Evolutionary conservation across 75 land plant species (phyloP), one percentile per base, ranked within the genome.

Genomic region (Pseudotsuga menziesii): DNA sequence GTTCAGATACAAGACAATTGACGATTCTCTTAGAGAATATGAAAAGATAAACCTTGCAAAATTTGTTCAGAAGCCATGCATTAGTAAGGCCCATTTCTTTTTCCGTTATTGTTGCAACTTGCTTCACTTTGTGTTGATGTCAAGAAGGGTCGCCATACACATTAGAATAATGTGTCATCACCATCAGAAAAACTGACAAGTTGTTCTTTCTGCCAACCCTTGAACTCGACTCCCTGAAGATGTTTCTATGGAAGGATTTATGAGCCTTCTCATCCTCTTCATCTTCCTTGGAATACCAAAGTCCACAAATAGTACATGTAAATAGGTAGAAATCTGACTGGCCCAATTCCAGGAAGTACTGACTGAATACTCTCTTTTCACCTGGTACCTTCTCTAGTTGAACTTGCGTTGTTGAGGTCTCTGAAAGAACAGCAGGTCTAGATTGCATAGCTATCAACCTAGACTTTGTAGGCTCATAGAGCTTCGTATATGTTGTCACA

Each of bases 121-220:
- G 88, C 39, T 86, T 61, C 35, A 97, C 97, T 90, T 96, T 93
- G 62, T 76, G 80, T 61, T 70, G 83, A 23, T 94, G 89, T 58
- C 82, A 77, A 35, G 82, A 62, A 72, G 94, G 86, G 76, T 94
- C 93, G 66, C 76, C 64, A 77, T 87, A 79, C 56, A 55, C 29
- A 96, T 97, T 73, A 94, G 48, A 16, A 96, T 75, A 54, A 92
- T 80, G 3, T 93, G 93, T 82, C 88, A 4, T 78, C 87, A 62
- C 74, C 77, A 74, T 16, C 67, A 22, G 60, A 52, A 55, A 83
- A 57, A n/a, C 69, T 48, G 60, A 95, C 83, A 12, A 91, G 79
- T 61, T 94, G 87, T 76, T 96, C 98, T 72, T 80, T 84, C 29
- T 59, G 72, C 97, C 98, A 96, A 57, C 98, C 99, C 95, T 92